Evolutionary conservation across 257 asterid genomes (phyloP), one percentile per base, ranked within the genome.

Genomic region (Oldenlandia corymbosa): DNA sequence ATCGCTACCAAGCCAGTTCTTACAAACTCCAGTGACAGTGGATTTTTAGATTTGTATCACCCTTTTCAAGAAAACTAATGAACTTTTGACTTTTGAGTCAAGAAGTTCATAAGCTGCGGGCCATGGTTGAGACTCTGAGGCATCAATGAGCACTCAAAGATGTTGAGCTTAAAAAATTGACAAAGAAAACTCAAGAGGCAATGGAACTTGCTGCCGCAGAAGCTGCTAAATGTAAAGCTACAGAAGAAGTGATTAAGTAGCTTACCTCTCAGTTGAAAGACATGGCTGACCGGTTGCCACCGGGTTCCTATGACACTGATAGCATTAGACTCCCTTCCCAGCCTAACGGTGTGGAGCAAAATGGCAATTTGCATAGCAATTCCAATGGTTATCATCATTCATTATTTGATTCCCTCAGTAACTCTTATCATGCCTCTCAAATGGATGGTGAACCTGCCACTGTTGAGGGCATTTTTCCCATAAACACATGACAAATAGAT

Each of bases 201-300:
- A 72, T 84, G 87, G 69, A 79, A 21, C 47, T 87, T 66, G 97
- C 95, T 62, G 78, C 94, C 13, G 99, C 89, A 62, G 99, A 92
- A 79, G 87, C 97, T 58, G 83, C 90, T 31, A 92, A 89, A 75
- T 85, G 91, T 76, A 87, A 77, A 82, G 96, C 96, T 65, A 97
- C 97, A 55, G 89, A 92, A 75, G 99, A 89, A 69, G 97, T 90
- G 68, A 92, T 89, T 27, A 92, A 87, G 68, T 87, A 94, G 20
- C 97, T 92, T 43, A 81, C 95, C 23, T 84, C 94, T 5, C 99
- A 92, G 99, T 91, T 92, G 66, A 92, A 89, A 78, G 95, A 92
- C 68, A 87, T 92, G 93, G 97, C 98, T 1, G 95, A 83, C 78
- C 83, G 88, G 60, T 79, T 92, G 76, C 97, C 97, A 20, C 93